These are phyloP conservation scores for Emericellopsis atlantica DNA, from an alignment of 2,329 filamentous ascomycete species.

Conservation along the genomic window DNA sequence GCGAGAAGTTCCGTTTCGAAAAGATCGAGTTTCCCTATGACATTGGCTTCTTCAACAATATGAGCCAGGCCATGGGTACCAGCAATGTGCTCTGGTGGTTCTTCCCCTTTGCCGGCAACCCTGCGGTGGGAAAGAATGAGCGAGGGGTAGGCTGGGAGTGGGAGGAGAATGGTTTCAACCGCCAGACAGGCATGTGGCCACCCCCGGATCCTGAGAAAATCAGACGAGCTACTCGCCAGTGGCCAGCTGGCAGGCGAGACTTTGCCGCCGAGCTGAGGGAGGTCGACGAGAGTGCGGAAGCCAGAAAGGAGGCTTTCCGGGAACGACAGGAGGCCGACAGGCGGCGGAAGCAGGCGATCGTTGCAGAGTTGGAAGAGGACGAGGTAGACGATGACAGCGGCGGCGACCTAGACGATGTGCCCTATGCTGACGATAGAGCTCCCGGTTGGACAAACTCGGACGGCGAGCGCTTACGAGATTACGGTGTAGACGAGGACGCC, in stretches of 20 bases:
- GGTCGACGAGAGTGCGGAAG: conserved; percentile 17
- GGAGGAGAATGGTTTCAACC: conserved; percentile 69
- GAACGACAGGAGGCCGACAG: conserved; percentile 35
- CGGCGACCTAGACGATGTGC: conserved; percentile 21
- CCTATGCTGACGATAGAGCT: conserved; percentile 11
- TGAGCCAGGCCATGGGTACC: conserved; percentile 65
- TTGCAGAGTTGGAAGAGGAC: conserved; percentile 37
- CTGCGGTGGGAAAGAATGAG: conserved; percentile 23
- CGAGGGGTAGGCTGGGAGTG: conserved; percentile 44
- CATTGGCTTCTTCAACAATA: conserved; percentile 60
- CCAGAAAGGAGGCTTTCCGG: conserved; percentile 35
- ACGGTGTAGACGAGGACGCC: conserved; percentile 66
- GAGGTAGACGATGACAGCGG: conserved; percentile 46
- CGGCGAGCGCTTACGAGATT: conserved; percentile 62
- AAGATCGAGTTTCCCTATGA: conserved; percentile 75
- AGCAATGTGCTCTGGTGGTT: conserved; percentile 55
- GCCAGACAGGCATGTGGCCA: conserved; percentile 46
- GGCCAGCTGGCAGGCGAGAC: conserved; percentile 25
- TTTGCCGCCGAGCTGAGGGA: conserved; percentile 17
- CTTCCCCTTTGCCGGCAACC: conserved; percentile 48
- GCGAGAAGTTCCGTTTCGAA: conserved; percentile 34
- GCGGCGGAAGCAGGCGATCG: conserved; percentile 23
- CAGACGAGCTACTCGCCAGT: conserved; percentile 24
- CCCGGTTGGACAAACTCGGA: conserved; percentile 63
- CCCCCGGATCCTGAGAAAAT: conserved; percentile 50